phyloP scores from a whole-genome alignment of 2,329 filamentous ascomycete species.

The Sodiomyces alkalinus region DNA sequence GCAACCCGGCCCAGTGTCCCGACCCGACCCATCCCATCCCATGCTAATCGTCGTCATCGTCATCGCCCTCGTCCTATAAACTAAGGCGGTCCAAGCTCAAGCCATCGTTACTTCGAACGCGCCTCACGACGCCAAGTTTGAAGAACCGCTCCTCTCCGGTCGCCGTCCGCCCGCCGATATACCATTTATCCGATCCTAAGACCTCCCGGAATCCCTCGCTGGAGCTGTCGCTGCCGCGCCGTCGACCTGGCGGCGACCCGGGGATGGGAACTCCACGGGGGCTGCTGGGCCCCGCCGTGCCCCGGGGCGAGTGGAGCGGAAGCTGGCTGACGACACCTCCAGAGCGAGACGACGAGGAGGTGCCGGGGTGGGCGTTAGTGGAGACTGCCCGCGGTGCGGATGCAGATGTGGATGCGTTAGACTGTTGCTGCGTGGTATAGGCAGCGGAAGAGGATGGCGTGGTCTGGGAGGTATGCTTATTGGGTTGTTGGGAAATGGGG shows the following conservation, averaged over 20 bases:
- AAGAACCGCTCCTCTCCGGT: slow-evolving; percentile 70
- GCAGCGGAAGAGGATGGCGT: slow-evolving; percentile 5
- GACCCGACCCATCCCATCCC: too few relatives aligned
- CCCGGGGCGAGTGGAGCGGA: slow-evolving; percentile 13
- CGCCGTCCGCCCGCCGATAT: slow-evolving; percentile 63
- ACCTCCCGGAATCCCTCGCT: slow-evolving; percentile 64
- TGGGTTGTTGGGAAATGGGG: slow-evolving; percentile 11
- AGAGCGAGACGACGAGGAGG: slow-evolving; percentile 7
- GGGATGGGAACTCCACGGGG: slow-evolving; percentile 23
- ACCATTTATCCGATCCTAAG: slow-evolving; percentile 62
- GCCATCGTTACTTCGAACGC: slow-evolving; percentile 58
- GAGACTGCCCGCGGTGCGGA: slow-evolving; percentile 7
- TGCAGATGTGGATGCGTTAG: background rate
- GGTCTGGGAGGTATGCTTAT: slow-evolving; percentile 7
- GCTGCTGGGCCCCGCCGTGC: background rate
- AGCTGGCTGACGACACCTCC: slow-evolving; percentile 14
- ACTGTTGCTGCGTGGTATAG: background rate
- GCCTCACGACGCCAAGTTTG: slow-evolving; percentile 60
- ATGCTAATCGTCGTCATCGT: too few relatives aligned
- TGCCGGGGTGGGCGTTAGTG: slow-evolving; percentile 2
- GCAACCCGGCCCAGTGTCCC: too few relatives aligned
- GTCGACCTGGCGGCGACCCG: slow-evolving; percentile 17
- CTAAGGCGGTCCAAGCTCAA: slow-evolving; percentile 63
- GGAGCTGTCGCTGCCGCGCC: slow-evolving; percentile 60
- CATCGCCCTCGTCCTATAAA: too few relatives aligned